Percentiles rank a stretch among this genome's conserved stretches.
phyloP scores from a whole-genome alignment of 2,329 filamentous ascomycete genomes.

The Microdochium bolleyi region DNA sequence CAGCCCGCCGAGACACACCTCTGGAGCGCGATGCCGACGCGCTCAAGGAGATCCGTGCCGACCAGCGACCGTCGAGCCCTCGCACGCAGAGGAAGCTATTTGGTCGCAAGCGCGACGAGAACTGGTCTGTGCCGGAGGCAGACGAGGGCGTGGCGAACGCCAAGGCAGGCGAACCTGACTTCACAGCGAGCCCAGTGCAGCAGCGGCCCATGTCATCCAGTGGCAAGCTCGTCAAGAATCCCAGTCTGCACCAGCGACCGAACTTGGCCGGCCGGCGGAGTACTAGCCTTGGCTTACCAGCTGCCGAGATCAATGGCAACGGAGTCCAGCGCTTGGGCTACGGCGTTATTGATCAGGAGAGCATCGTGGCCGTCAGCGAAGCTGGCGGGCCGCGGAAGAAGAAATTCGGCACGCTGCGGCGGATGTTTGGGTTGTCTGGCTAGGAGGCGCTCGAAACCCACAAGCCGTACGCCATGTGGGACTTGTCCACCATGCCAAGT shows the following conservation, averaged over 20 bases:
- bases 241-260: neutral
- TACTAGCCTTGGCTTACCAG: constrained; percentile 17
- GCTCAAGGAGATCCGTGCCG: constrained; percentile 35
- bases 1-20: constrained; percentile 52
- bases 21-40: constrained; percentile 52
- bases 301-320: constrained; percentile 26
- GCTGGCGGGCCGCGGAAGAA: constrained; percentile 29
- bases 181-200: constrained; percentile 6
- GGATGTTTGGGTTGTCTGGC: constrained; percentile 47
- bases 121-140: constrained; percentile 39
- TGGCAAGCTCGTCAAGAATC: constrained; percentile 6
- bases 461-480: constrained; percentile 1
- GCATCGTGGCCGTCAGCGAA: constrained; percentile 4
- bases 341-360: constrained; percentile 5
- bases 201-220: constrained; percentile 2
- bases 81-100: constrained; percentile 34
- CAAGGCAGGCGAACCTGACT: constrained; percentile 18
- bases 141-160: constrained; percentile 19
- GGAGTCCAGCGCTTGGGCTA: constrained; percentile 9
- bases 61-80: constrained; percentile 24
- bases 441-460: constrained; percentile 19
- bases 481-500: no score
- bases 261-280: constrained; percentile 10
- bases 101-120: constrained; percentile 26
- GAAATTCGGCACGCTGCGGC: constrained; percentile 48